phyloP scores from a whole-genome alignment of 768 basidiomycete genomes.

The Macrolepiota albuminosa region DNA sequence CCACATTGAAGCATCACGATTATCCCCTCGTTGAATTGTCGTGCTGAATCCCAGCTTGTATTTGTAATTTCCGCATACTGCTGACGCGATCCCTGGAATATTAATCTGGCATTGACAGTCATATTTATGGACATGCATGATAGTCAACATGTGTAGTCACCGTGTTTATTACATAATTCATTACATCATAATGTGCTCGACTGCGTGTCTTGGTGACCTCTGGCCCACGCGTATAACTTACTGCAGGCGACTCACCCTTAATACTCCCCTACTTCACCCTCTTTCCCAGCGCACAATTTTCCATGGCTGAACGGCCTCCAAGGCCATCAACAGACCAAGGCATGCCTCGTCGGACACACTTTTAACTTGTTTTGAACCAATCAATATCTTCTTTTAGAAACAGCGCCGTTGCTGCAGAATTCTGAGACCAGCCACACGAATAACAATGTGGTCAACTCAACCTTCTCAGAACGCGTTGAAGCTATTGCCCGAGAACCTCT shows the following conservation, averaged over 20 bases:
- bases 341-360: constrained; percentile 18
- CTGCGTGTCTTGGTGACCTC: neutral
- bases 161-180: neutral
- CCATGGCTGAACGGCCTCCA: constrained; percentile 53
- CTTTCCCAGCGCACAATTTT: neutral
- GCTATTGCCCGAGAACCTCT: constrained; percentile 70
- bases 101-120: no score
- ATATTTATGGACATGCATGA: neutral
- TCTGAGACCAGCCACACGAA: constrained; percentile 32
- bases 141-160: neutral
- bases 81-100: neutral
- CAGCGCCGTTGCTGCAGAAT: constrained; percentile 58
- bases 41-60: neutral
- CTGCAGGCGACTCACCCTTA: constrained; percentile 3
- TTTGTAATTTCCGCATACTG: neutral
- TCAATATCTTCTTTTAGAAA: constrained; percentile 35
- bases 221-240: constrained; percentile 1
- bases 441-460: constrained; percentile 18
- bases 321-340: constrained; percentile 57
- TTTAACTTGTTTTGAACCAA: constrained; percentile 1
- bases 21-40: neutral
- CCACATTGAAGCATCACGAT: neutral
- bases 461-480: constrained; percentile 45
- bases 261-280: neutral
- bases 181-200: constrained; percentile 1